Evolutionary conservation across 208 protist species (phyloP), one percentile per base, ranked within the genome.

Genomic region (Leptomonas seymouri): DNA sequence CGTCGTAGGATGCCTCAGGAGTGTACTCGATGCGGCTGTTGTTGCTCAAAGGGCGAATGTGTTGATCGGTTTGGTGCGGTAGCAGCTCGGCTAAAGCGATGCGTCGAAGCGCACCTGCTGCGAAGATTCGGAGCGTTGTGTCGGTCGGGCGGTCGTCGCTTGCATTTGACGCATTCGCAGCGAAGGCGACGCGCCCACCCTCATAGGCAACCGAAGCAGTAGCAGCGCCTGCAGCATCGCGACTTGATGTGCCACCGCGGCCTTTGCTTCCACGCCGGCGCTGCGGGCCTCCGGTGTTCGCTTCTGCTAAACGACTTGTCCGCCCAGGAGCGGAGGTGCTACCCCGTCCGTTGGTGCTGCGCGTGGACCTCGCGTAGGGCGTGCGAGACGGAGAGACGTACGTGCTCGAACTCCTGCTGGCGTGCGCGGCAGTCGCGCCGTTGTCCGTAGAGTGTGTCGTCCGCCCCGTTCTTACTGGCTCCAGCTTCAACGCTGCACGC

Each of bases 21-120:
- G 88, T 86, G 54, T 83, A 80, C 67, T 97, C 94, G 64, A 98
- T 96, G 69, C 90, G 86, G 41, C 56, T 85, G 72, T 97, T 98
- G 78, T 84, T 85, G 54, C 91, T 90, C 12, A 98, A 76, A 15
- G 95, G 95, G 41, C 93, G 87, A 53, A 97, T 90, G 68, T 97
- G 89, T 42, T 85, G 74, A 61, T 98, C 94, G 2, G 87, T 86
- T 7, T 34, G 23, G 67, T 93, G 85, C n/a, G 72, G 74, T 25
- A 97, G 67, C 20, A 96, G 54, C 41, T 87, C 75, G n/a, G 71
- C 67, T 4, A 90, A 39, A 20, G 41, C 36, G 30, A 86, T 15
- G 39, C 51, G 68, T 3, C 60, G 66, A 39, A 74, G 64, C 48
- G 67, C 69, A 28, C 67, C 71, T 18, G 44, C 62, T 16, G 49